These are phyloP conservation scores for Aspergillus viridinutans DNA, from an alignment of 2,329 filamentous ascomycete genomes.

Conservation along the genomic window DNA sequence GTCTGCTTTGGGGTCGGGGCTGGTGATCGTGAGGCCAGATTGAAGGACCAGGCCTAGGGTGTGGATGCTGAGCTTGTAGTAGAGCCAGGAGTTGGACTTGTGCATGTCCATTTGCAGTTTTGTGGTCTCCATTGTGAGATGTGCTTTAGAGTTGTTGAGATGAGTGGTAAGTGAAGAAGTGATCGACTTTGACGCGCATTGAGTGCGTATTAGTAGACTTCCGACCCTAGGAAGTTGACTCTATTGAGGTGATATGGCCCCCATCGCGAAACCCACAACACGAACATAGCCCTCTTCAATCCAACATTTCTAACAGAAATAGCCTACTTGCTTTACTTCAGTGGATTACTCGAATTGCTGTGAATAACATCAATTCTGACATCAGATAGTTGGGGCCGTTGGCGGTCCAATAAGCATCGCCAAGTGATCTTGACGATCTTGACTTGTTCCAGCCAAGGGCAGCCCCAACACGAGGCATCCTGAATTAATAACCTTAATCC, in stretches of 20 bases:
- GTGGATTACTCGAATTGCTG: too few species aligned
- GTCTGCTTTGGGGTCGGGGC: constrained; percentile 10
- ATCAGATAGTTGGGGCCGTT: too few species aligned
- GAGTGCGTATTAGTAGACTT: constrained; percentile 5
- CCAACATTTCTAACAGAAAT: background rate
- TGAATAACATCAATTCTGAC: too few species aligned
- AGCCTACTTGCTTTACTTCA: background rate
- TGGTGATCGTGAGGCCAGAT: constrained; percentile 9
- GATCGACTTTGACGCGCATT: constrained; percentile 4
- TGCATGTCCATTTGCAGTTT: constrained; percentile 8
- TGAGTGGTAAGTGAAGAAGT: background rate
- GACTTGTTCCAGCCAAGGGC: background rate
- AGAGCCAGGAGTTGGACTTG: constrained; percentile 10
- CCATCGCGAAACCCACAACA: background rate
- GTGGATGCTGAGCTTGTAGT: constrained; percentile 8
- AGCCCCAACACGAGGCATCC: background rate
- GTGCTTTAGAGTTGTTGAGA: background rate
- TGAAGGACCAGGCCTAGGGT: constrained; percentile 9
- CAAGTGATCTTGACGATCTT: constrained; percentile 1
- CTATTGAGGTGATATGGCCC: background rate
- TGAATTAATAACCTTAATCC: background rate
- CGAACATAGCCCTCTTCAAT: background rate
- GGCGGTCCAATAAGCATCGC: background rate
- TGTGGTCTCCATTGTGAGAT: constrained; percentile 7
- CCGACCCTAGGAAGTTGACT: background rate